A percentile compares a stretch with the other conserved stretches of the same genome.
Evolutionary conservation across 495 filamentous ascomycete genomes (phyloP).

Genomic region (Ascobolus immersus): DNA sequence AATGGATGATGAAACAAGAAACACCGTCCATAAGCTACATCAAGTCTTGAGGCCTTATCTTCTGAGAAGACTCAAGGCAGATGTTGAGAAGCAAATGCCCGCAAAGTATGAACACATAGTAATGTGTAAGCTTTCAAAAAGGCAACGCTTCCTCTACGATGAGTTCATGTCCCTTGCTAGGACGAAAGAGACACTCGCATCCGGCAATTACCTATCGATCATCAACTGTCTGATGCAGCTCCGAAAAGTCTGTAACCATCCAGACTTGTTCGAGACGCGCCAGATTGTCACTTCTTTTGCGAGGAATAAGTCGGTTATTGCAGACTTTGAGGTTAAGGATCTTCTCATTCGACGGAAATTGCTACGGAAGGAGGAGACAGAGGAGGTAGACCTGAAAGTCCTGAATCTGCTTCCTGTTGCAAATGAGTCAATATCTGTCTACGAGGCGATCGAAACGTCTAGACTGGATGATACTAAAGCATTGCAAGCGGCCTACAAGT

Average conservation of each 20-base stretch:
- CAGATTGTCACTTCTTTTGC: slow-evolving; percentile 95
- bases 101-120: slow-evolving; percentile 93
- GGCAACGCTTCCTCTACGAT: slow-evolving; percentile 87
- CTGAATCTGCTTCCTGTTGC: slow-evolving; percentile 56
- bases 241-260: slow-evolving; percentile 94
- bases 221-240: slow-evolving; percentile 98
- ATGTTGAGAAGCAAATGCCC: slow-evolving; percentile 99
- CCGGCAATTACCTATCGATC: slow-evolving; percentile 89
- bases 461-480: slow-evolving; percentile 9
- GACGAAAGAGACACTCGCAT: slow-evolving; percentile 67
- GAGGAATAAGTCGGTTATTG: slow-evolving; percentile 59
- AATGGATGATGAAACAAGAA: slow-evolving; percentile 76
- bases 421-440: slow-evolving; percentile 28
- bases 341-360: slow-evolving; percentile 40
- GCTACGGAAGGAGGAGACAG: slow-evolving; percentile 37
- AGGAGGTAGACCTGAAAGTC: slow-evolving; percentile 43
- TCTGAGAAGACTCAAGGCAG: slow-evolving; percentile 74
- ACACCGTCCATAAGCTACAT: slow-evolving; percentile 74
- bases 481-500: slow-evolving; percentile 8
- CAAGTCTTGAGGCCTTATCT: slow-evolving; percentile 81
- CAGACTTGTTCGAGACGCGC: slow-evolving; percentile 90
- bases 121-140: slow-evolving; percentile 78
- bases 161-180: slow-evolving; percentile 87
- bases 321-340: slow-evolving; percentile 56
- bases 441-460: slow-evolving; percentile 19